Evolutionary conservation across 1,284 basidiomycete genomes (phyloP), one percentile per base, ranked within the genome.

Genomic region (Ceratobasidium theobromae): DNA sequence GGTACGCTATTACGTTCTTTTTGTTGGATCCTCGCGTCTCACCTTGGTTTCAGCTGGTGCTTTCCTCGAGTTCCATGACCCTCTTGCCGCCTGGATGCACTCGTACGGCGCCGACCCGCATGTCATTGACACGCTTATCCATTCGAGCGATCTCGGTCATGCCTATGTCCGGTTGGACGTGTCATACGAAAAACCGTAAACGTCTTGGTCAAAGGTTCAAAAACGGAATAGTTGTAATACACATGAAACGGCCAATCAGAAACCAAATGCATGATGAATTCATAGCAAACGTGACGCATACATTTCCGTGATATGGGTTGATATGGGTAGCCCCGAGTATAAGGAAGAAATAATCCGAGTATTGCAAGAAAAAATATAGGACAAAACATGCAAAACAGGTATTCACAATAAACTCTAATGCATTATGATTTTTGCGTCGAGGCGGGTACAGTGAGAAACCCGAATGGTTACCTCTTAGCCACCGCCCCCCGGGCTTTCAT

Each of bases 41-140:
- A 23, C 25, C 41, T 21, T 57, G 18, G 43, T 27, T 45, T 18
- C 67, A 87, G 86, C 81, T 53, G 86, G 86, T 52, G 87, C 81
- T 8, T 89, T 89, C 76, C 76, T 89, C 62, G 88, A 89, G 74
- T 89, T 89, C 78, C 88, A 89, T 73, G 83, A 73, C 73, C 78
- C 78, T 18, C 75, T 78, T 55, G 77, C 75, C 48, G 75, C 76
- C 49, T 78, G 74, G 74, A 70, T 77, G 11, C 71, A 78, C 70
- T 74, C 75, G 2, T 70, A 71, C 53, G 79, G 69, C 76, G 81
- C 72, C 75, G 78, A 72, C 72, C 82, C 71, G 70, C 57, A 60
- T 38, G 76, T 32, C 1, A 78, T 81, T 67, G 82, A 86, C 71
- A 83, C 81, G 0, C 74, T 86, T 49, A 72, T 86, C 55, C 83